Evolutionary conservation across 2,329 filamentous ascomycete species (phyloP), one percentile per base, ranked within the genome.

Genomic region (Penicillium sp.): DNA sequence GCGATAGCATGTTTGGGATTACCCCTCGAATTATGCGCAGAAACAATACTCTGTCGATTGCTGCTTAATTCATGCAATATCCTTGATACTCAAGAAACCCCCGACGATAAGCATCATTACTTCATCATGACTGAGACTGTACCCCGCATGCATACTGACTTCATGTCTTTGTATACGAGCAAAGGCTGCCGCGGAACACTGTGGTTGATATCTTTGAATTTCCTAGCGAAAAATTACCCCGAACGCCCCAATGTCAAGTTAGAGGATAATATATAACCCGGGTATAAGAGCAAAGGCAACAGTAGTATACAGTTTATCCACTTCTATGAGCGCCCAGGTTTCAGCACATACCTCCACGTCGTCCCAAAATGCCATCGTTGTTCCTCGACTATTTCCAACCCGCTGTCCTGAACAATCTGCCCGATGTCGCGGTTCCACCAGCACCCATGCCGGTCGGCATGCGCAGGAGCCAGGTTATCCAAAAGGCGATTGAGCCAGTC

Each of bases 391-490:
- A 84, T 70, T 67, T 80, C 78, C 65, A 84, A 67, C 30, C 81
- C 81, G 67, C 81, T 83, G 60, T 80, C 72, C 57, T 71, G 67
- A n/a, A 84, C 75, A 65, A 84, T 78, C 58, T 75, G 71, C 38
- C 79, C 80, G 51, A 84, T 82, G 74, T 84, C 82, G 45, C 81
- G 76, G 70, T 84, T 84, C 76, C 79, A 83, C 82, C 82, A 84
- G 69, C 82, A 84, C 17, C 82, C 82, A 72, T 83, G 80, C n/a
- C 76, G 73, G 64, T 82, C 73, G 38, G 82, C 82, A 71, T 84
- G 82, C 45, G 76, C 73, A 5, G 79, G 73, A 2, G 82, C 82
- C 59, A 80, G 69, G 54, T 79, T 79, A 66, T 84, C 82, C 59
- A 84, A 68, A 13, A 82, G 72, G 5, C 70, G 69, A 70, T 84